Evolutionary conservation across 2,329 filamentous ascomycete species (phyloP).

Genomic region (Torrubiella hemipterigena): DNA sequence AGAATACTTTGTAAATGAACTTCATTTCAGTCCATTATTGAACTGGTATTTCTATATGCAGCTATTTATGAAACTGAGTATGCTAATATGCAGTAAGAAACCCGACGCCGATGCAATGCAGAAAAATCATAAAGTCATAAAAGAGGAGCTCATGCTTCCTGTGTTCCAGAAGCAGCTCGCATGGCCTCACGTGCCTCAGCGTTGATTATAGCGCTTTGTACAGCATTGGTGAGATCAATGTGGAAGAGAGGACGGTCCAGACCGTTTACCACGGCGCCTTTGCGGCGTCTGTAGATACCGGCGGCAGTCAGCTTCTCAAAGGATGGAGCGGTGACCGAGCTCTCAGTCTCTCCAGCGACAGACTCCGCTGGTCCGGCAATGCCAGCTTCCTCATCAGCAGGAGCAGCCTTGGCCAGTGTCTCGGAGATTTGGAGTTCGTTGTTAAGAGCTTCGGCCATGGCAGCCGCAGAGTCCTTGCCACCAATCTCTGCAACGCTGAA

Average conservation of each 20-base stretch:
- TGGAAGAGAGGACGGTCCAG: slow-evolving; percentile 88
- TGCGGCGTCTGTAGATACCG: slow-evolving; percentile 23
- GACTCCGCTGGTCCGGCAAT: slow-evolving; percentile 17
- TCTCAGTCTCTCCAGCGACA: slow-evolving; percentile 16
- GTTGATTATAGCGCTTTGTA: slow-evolving; percentile 79
- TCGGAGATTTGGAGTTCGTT: slow-evolving; percentile 34
- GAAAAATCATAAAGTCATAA: slow-evolving; percentile 1
- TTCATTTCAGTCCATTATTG: neutral
- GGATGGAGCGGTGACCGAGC: slow-evolving; percentile 1
- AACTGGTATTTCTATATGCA: neutral
- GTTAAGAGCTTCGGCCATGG: slow-evolving; percentile 50
- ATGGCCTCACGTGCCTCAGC: slow-evolving; percentile 42
- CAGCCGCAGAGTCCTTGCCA: slow-evolving; percentile 57
- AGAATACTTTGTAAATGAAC: neutral
- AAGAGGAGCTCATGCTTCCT: slow-evolving; percentile 2
- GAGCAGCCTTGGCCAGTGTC: slow-evolving; percentile 5
- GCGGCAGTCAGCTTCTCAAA: slow-evolving; percentile 22
- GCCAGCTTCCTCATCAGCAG: slow-evolving; percentile 24
- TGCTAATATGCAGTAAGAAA: neutral
- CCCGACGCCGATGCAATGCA: neutral
- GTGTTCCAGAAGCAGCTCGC: slow-evolving; percentile 5
- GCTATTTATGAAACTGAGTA: neutral
- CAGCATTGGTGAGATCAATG: slow-evolving; percentile 75
- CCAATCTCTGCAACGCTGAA: slow-evolving; percentile 86
- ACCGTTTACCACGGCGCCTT: slow-evolving; percentile 63